Conservation (phyloP, 2,329 filamentous ascomycete genomes). For the Botrytis paeoniae region DNA sequence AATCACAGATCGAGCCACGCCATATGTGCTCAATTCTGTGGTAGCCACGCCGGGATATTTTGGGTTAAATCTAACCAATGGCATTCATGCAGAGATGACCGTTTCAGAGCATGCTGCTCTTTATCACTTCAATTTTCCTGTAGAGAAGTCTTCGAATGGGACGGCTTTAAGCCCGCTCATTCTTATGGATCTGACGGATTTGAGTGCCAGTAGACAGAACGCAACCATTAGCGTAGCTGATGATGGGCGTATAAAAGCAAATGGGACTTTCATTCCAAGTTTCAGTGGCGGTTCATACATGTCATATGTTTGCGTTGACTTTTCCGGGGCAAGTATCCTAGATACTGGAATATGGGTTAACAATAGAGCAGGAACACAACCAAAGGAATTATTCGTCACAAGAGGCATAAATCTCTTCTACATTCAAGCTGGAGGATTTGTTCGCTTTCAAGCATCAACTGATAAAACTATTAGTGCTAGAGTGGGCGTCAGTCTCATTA, state of each 20-base stretch:
- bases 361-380: slow-evolving; percentile 49
- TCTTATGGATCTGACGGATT: slow-evolving; percentile 62
- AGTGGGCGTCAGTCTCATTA: slow-evolving; percentile 69
- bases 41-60: slow-evolving; percentile 64
- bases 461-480: slow-evolving; percentile 55
- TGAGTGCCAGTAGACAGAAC: slow-evolving; percentile 58
- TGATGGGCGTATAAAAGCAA: slow-evolving; percentile 60
- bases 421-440: slow-evolving; percentile 59
- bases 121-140: slow-evolving; percentile 61
- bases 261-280: slow-evolving; percentile 58
- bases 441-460: slow-evolving; percentile 51
- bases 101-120: slow-evolving; percentile 60
- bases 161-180: slow-evolving; percentile 51
- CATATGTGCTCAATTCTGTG: slow-evolving; percentile 46
- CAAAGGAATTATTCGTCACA: slow-evolving; percentile 48
- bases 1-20: slow-evolving; percentile 46
- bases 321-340: slow-evolving; percentile 53
- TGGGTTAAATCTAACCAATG: slow-evolving; percentile 53
- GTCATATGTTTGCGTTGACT: slow-evolving; percentile 65
- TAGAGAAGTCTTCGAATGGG: slow-evolving; percentile 38
- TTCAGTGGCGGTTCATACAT: slow-evolving; percentile 61
- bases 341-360: slow-evolving; percentile 61
- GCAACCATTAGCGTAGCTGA: slow-evolving; percentile 53
- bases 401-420: slow-evolving; percentile 52
- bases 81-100: slow-evolving; percentile 64